Conservation (phyloP, 257 asterid genomes). For the Solanum commersonii region DNA sequence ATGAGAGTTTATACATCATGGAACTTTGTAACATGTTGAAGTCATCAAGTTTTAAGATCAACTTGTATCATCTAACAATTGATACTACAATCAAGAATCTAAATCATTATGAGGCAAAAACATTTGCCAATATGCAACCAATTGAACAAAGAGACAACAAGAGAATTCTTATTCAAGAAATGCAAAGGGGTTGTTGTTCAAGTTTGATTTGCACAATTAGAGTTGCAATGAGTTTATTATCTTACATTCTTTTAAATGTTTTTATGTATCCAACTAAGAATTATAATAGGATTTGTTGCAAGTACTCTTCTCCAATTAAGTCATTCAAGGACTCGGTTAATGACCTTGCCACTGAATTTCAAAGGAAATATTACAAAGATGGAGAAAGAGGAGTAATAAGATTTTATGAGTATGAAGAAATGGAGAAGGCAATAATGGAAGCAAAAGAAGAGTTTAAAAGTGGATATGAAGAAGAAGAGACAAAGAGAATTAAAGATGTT, state of each 20-base stretch:
- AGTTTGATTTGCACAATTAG: not conserved
- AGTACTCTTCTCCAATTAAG: not conserved
- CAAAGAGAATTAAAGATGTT: not conserved
- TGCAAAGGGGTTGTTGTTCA: not conserved
- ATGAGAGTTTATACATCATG: slow-evolving; percentile 4
- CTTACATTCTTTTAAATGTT: not conserved
- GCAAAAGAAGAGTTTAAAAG: not conserved
- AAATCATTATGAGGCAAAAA: not conserved
- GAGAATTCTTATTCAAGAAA: not conserved
- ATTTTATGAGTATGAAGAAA: not conserved
- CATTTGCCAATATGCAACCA: not conserved
- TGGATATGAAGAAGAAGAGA: not conserved
- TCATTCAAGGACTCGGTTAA: not conserved
- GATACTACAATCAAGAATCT: not conserved
- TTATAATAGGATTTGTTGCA: not conserved
- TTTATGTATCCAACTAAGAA: not conserved
- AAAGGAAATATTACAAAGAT: not conserved
- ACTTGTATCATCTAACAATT: not conserved
- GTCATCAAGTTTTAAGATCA: slow-evolving; percentile 3
- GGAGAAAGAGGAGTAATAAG: not conserved
- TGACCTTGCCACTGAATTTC: slow-evolving; percentile 5
- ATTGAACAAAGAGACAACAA: not conserved
- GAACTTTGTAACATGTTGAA: slow-evolving; percentile 12
- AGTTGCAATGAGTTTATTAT: slow-evolving; percentile 2
- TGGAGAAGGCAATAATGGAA: not conserved